phyloP scores from a whole-genome alignment of 495 filamentous ascomycete genomes.

The Aspergillus heteromorphus region DNA sequence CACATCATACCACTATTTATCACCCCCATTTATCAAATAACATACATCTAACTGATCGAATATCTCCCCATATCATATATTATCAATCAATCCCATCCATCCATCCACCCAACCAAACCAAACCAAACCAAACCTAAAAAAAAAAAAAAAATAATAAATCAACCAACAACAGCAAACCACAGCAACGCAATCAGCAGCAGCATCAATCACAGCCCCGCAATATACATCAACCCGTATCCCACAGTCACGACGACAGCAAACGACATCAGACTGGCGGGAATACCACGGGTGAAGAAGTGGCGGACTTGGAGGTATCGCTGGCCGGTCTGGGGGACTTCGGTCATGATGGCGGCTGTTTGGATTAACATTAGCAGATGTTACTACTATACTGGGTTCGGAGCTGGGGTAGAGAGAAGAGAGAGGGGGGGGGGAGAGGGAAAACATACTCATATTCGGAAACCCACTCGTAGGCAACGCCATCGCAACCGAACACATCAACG shows the following conservation, averaged over 20 bases:
- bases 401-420: neutral
- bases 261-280: slow-evolving; percentile 77
- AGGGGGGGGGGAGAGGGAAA: slow-evolving; percentile 6
- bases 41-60: too few relatives aligned
- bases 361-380: too few relatives aligned
- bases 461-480: slow-evolving; percentile 95
- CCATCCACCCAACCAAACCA: too few relatives aligned
- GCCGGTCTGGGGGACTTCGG: slow-evolving; percentile 86
- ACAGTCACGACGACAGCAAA: slow-evolving; percentile 77
- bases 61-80: too few relatives aligned
- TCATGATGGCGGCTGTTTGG: slow-evolving; percentile 96
- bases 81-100: too few relatives aligned
- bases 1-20: too few relatives aligned
- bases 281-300: slow-evolving; percentile 87
- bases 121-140: too few relatives aligned
- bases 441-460: slow-evolving; percentile 99
- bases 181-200: too few relatives aligned
- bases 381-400: too few relatives aligned
- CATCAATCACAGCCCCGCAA: slow-evolving; percentile 66
- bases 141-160: too few relatives aligned
- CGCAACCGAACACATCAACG: slow-evolving; percentile 62
- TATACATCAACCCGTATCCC: slow-evolving; percentile 82
- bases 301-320: slow-evolving; percentile 87
- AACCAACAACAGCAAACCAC: too few relatives aligned
- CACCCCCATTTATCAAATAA: too few relatives aligned